These are phyloP conservation scores for Tephrocybe rancida DNA, from an alignment of 768 basidiomycete genomes.

Conservation along the genomic window DNA sequence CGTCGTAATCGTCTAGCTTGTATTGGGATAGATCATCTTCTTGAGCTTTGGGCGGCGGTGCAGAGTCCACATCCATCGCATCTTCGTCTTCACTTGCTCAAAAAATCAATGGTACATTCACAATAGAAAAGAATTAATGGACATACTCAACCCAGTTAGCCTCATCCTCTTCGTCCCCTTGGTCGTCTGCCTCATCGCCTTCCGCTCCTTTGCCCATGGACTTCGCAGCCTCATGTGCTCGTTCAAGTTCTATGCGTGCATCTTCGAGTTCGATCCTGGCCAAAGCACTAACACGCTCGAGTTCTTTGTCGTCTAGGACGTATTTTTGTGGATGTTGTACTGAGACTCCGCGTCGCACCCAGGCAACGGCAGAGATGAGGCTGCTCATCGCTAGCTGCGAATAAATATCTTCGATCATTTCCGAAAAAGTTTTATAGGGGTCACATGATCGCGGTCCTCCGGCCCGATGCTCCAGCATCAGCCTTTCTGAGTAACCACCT, in stretches of 20 bases:
- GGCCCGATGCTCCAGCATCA: background rate
- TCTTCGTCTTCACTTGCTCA: conserved; percentile 41
- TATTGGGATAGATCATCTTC: conserved; percentile 82
- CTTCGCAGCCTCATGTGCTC: conserved; percentile 75
- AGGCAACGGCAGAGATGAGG: conserved; percentile 74
- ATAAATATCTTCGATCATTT: background rate
- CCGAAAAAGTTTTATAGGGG: conserved; percentile 15
- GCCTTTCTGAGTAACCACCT: background rate
- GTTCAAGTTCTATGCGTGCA: conserved; percentile 82
- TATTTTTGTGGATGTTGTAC: conserved; percentile 82
- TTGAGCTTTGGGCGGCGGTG: conserved; percentile 34
- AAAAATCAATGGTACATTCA: conserved; percentile 13
- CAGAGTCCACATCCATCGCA: conserved; percentile 65
- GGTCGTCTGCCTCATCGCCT: conserved; percentile 67
- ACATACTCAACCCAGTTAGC: conserved; percentile 91
- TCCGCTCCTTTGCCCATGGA: conserved; percentile 71
- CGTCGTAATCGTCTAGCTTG: conserved; percentile 90
- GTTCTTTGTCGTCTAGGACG: conserved; percentile 85
- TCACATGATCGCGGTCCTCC: conserved; percentile 20
- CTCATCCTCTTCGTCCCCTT: conserved; percentile 50
- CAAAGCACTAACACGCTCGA: conserved; percentile 86
- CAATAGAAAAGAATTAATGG: conserved; percentile 10
- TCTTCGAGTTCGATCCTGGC: conserved; percentile 90
- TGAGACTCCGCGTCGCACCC: conserved; percentile 84
- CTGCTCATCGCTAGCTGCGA: conserved; percentile 55